Base-by-base conservation (phyloP, 371 early-diverging fungal genomes). In the Mucor velutinosus region DNA sequence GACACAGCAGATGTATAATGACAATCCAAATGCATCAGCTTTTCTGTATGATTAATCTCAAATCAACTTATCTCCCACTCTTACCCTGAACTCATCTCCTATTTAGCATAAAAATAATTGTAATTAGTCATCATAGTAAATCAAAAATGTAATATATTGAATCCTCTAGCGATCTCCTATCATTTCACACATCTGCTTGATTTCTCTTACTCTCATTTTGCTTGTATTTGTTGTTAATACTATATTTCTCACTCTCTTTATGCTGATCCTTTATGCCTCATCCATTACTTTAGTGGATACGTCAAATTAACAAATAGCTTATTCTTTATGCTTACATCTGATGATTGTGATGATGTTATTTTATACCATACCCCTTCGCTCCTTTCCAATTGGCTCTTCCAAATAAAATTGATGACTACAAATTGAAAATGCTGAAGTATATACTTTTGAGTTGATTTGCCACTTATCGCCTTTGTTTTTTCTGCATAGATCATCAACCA, bases 91-190 rank as follows among this genome's bases (percentile, higher is more conserved):
- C 45, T 45, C 45, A 45, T 45, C 19, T 45, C 7, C n/a, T 43
- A 43, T 17, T 14, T 51, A 51, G 51, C 51, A 51, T 23, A 51
- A 51, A 51, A 51, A 51, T 45, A 51, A 51, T 51, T 51, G 51
- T 51, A 51, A 51, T 51, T 51, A 51, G 25, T 51, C 51, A 51
- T 25, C 51, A 11, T 11, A 45, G 17, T 19, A 19, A 45, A 45
- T 19, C 45, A 45, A 19, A 45, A 19, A 17, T 17, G 45, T 15
- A 17, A 19, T 45, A 8, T 45, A 39, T 12, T 4, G 15, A 12
- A 39, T n/a, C n/a, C 0, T 19, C 2, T 43, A 12, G 51, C 25
- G 12, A 51, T 51, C 14, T 19, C 49, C 25, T 12, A 25, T 51
- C 51, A 51, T 51, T 51, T 12, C 3, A 25, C 4, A 51, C 5